Conservation (phyloP, 2,329 filamentous ascomycete genomes). For the Alternaria panax region DNA sequence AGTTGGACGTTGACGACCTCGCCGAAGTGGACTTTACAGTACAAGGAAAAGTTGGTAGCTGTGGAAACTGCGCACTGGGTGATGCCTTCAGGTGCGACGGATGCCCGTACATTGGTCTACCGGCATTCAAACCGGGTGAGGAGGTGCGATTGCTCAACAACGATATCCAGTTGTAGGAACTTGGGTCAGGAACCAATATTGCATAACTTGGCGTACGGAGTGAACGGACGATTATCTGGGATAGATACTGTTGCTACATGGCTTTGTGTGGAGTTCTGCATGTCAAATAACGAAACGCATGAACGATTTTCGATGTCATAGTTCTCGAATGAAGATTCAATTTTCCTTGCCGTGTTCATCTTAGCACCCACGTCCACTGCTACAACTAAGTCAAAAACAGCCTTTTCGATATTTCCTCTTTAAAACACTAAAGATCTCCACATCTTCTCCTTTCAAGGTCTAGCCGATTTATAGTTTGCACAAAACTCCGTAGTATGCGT, state of each 20-base stretch:
- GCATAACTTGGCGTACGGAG: constrained; percentile 5
- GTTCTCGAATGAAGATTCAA: constrained; percentile 29
- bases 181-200: neutral
- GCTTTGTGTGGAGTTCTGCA: neutral
- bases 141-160: constrained; percentile 89
- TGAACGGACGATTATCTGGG: neutral
- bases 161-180: constrained; percentile 74
- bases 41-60: constrained; percentile 94
- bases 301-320: neutral
- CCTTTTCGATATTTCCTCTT: neutral
- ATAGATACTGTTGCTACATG: constrained; percentile 5
- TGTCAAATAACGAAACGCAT: neutral
- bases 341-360: constrained; percentile 21
- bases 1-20: constrained; percentile 78
- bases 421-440: neutral
- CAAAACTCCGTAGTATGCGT: neutral
- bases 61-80: constrained; percentile 90
- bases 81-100: constrained; percentile 74
- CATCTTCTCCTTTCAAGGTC: constrained; percentile 15
- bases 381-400: constrained; percentile 19
- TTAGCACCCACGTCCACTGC: constrained; percentile 18
- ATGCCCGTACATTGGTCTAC: constrained; percentile 88
- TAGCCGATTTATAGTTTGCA: constrained; percentile 1
- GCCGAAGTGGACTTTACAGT: constrained; percentile 95
- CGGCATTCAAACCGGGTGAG: constrained; percentile 96